Evolutionary conservation across 495 filamentous ascomycete genomes (phyloP).

Genomic region (Aspergillus cavernicola): DNA sequence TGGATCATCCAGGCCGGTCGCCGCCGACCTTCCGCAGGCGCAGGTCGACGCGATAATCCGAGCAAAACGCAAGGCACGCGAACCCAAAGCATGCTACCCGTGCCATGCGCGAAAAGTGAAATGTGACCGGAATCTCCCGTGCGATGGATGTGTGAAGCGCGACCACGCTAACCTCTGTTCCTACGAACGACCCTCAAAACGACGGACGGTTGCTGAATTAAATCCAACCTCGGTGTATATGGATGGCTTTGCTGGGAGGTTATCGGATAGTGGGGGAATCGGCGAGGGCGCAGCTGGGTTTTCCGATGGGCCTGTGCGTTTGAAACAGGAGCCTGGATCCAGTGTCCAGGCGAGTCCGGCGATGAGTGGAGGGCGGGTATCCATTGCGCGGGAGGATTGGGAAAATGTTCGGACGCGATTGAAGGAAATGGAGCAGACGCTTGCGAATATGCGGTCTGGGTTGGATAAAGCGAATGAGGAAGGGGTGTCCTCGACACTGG

Average conservation of each 20-base stretch:
- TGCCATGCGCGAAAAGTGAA: slow-evolving; percentile 72
- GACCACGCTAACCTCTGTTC: slow-evolving; percentile 69
- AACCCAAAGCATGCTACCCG: slow-evolving; percentile 63
- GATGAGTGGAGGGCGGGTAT: slow-evolving; percentile 28
- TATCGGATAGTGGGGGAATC: slow-evolving; percentile 16
- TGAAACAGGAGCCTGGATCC: slow-evolving; percentile 27
- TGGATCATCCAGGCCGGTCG: slow-evolving; percentile 27
- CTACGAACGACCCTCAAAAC: slow-evolving; percentile 65
- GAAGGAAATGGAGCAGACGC: slow-evolving; percentile 42
- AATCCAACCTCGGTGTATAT: slow-evolving; percentile 24
- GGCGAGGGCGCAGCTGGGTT: too few relatives aligned
- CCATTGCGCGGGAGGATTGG: slow-evolving; percentile 47
- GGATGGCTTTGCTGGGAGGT: slow-evolving; percentile 24
- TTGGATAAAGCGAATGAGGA: slow-evolving; percentile 38
- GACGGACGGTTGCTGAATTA: slow-evolving; percentile 41
- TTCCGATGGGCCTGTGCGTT: slow-evolving; percentile 21
- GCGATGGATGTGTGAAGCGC: slow-evolving; percentile 69
- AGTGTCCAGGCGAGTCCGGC: slow-evolving; percentile 20
- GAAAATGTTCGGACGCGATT: slow-evolving; percentile 42
- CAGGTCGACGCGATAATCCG: slow-evolving; percentile 50
- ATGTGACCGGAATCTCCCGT: slow-evolving; percentile 69
- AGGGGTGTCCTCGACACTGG: slow-evolving; percentile 21
- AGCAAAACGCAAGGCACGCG: slow-evolving; percentile 46
- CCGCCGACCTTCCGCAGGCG: slow-evolving; percentile 44
- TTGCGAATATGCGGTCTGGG: slow-evolving; percentile 37